Evolutionary conservation across 805 yeast species (phyloP), one percentile per base, ranked within the genome.

Genomic region (Yarrowia bubula): DNA sequence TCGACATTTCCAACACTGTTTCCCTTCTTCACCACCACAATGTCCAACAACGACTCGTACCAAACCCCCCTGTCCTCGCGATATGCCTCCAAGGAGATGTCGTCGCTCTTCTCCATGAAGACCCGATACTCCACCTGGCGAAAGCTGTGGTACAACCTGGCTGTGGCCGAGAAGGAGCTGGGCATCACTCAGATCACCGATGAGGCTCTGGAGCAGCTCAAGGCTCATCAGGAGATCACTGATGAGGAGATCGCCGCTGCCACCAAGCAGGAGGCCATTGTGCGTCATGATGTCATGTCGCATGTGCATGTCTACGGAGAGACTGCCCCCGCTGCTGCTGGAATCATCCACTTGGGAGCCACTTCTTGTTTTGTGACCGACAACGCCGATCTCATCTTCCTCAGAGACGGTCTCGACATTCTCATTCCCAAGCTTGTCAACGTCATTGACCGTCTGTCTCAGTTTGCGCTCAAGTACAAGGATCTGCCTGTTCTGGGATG

Each of bases 271-370:
- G 99, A 95, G 79, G 97, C 98, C 63, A 92, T 89, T 76, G 98
- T 95, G 66, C 89, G 99, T 81, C 99, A 95, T 78, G 99, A 95
- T 75, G 99, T 95, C 71, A 95, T 95, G 99, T 97, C 98, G 65
- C 99, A 95, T 72, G 99, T 95, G 66, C 99, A 95, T 75, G 90
- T 88, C 66, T 95, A 89, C 76, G 99, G 99, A 70, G 83, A 87
- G 72, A 86, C 90, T 14, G 90, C 96, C 72, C 99, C 99, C 17
- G 88, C 88, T 7, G 99, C 99, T 39, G 93, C 98, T 41, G 98
- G 98, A 71, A 93, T 95, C 77, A 95, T 95, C 73, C 99, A 95
- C 77, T 81, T 95, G 73, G 99, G 99, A 75, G 99, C 99, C 53
- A 95, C 99, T 28, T 92, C 98, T 3, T 95, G 99, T 83, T 95